Percentiles rank a stretch among this genome's conserved stretches.
These are phyloP conservation scores for Vitis rotundifolia DNA, from an alignment of 164 flowering plant genomes.

Conservation along the genomic window DNA sequence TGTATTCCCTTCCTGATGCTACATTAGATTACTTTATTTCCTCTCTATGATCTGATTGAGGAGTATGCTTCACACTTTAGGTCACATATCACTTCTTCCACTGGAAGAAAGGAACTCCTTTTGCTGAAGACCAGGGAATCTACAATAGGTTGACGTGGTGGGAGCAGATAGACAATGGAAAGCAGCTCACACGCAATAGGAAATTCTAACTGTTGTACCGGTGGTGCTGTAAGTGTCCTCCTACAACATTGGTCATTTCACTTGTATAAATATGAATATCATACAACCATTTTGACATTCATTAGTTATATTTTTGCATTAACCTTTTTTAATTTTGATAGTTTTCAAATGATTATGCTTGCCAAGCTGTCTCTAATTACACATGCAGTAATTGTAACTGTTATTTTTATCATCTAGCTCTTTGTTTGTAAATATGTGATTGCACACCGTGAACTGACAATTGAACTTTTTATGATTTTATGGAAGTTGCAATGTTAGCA, in stretches of 20 bases:
- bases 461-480: neutral
- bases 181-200: conserved; percentile 77
- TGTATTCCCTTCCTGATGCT: neutral
- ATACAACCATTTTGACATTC: neutral
- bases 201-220: conserved; percentile 74
- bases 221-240: conserved; percentile 61
- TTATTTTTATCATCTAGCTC: neutral
- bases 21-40: neutral
- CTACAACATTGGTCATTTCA: no score
- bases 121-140: conserved; percentile 75
- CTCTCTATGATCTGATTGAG: conserved; percentile 5
- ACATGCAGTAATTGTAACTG: neutral
- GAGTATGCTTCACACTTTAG: conserved; percentile 25
- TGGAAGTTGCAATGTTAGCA: neutral
- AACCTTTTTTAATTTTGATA: neutral
- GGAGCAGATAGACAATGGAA: conserved; percentile 76
- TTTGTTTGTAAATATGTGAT: neutral
- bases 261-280: no score
- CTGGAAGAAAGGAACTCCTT: conserved; percentile 82
- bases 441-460: neutral
- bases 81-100: conserved; percentile 77
- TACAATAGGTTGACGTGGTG: conserved; percentile 76
- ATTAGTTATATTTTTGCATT: no score
- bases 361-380: neutral
- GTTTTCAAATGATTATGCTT: neutral